These are phyloP conservation scores for Periglandula ipomoeae DNA, from an alignment of 2,329 filamentous ascomycete genomes.

Conservation along the genomic window DNA sequence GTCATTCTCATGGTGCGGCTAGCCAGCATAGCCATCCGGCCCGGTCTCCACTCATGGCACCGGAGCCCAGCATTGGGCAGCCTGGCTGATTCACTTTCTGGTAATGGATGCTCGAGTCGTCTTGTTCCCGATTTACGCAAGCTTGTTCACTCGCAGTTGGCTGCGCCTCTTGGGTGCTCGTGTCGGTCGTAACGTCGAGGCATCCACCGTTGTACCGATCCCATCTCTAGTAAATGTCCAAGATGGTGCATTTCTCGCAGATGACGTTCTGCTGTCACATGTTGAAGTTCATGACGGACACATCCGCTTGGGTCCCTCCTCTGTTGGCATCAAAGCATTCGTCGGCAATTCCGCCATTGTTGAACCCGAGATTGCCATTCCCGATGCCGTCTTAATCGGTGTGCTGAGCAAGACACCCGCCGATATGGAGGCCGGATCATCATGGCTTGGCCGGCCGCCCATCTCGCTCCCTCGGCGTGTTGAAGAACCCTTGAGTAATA, in stretches of 20 bases:
- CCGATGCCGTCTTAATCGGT: conserved; percentile 9
- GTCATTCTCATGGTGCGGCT: conserved; percentile 7
- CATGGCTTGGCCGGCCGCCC: conserved; percentile 13
- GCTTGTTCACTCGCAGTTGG: conserved; percentile 11
- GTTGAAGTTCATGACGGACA: conserved; percentile 8
- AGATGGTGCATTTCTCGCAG: conserved; percentile 12
- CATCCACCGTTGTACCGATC: conserved; percentile 11
- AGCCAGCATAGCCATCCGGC: conserved; percentile 7
- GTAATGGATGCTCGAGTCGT: conserved; percentile 8
- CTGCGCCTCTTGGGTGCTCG: conserved; percentile 10
- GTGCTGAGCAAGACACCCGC: conserved; percentile 10
- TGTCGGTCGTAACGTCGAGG: conserved; percentile 11
- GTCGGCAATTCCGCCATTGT: conserved; percentile 14
- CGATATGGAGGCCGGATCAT: conserved; percentile 10
- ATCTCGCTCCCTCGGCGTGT: conserved; percentile 10
- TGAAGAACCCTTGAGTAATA: conserved; percentile 6
- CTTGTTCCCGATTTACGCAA: conserved; percentile 12
- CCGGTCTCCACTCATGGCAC: conserved; percentile 12
- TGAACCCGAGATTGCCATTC: conserved; percentile 6
- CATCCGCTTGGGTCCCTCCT: conserved; percentile 5
- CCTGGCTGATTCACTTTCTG: conserved; percentile 11
- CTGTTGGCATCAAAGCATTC: conserved; percentile 9
- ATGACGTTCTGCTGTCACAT: conserved; percentile 12
- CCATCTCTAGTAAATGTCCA: conserved; percentile 11
- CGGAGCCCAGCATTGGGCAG: conserved; percentile 10